Conservation (phyloP, 202 grass and related monocot genomes). For the Carex sylvatica region DNA sequence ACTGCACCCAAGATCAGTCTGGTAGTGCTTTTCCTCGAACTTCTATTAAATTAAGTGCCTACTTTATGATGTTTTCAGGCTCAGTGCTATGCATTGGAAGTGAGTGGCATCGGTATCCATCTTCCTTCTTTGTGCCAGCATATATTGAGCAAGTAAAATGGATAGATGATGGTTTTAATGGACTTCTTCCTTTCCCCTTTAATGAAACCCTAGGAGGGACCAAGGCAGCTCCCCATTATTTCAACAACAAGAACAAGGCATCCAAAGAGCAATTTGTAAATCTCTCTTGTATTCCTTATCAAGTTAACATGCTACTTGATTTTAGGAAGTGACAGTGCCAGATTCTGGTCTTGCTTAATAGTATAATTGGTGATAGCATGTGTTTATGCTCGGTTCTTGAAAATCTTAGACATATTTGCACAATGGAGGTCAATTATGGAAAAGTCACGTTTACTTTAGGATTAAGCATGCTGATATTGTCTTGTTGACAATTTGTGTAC, state of each 20-base stretch:
- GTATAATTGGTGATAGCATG: background rate
- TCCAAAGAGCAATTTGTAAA: slow-evolving; percentile 80
- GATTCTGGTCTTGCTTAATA: background rate
- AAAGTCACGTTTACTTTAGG: background rate
- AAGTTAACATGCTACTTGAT: background rate
- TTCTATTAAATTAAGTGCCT: background rate
- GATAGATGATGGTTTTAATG: slow-evolving; percentile 92
- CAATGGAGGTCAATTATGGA: background rate
- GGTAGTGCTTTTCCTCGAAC: background rate
- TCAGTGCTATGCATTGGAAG: slow-evolving; percentile 83
- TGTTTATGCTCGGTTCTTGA: background rate
- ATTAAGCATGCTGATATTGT: background rate
- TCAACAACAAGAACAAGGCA: slow-evolving; percentile 87
- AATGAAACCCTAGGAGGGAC: slow-evolving; percentile 93
- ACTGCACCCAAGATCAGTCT: background rate
- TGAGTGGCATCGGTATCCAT: slow-evolving; percentile 89
- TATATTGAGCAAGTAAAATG: slow-evolving; percentile 87
- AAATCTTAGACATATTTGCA: background rate
- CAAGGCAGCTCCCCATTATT: slow-evolving; percentile 75
- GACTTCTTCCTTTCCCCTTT: slow-evolving; percentile 90
- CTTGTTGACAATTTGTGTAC: background rate
- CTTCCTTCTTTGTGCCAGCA: slow-evolving; percentile 83
- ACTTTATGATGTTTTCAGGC: slow-evolving; percentile 40
- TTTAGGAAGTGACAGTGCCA: background rate
- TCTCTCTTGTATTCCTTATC: slow-evolving; percentile 19